Evolutionary conservation across 1,139 yeast genomes (phyloP).

Genomic region (Barnettozyma hawaiiensis): DNA sequence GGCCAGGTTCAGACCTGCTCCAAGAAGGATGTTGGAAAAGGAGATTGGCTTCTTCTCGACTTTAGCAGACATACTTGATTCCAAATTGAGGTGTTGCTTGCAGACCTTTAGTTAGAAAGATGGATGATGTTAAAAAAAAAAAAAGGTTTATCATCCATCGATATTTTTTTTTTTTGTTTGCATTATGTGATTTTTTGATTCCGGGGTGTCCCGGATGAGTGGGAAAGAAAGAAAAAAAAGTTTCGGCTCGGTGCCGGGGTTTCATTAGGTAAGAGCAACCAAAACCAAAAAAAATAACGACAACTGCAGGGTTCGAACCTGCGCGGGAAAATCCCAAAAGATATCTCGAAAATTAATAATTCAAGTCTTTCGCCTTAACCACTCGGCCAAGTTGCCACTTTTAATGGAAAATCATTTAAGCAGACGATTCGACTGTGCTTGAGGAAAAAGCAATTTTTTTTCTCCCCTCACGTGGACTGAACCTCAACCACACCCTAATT

Average conservation of each 20-base stretch:
- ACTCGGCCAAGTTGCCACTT: constrained; percentile 25
- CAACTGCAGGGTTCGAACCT: constrained; percentile 45
- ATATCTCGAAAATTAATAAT: constrained; percentile 11
- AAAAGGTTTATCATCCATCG: too few relatives aligned
- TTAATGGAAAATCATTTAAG: too few relatives aligned
- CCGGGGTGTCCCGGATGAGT: constrained; percentile 1
- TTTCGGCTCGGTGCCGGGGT: constrained; percentile 13
- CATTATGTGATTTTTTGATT: not conserved
- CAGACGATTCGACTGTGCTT: too few relatives aligned
- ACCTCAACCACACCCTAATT: too few relatives aligned
- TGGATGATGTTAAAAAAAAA: too few relatives aligned
- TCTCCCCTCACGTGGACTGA: too few relatives aligned
- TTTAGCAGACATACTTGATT: constrained; percentile 12
- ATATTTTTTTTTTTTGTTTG: not conserved
- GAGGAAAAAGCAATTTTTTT: too few relatives aligned
- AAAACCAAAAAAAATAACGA: constrained; percentile 25
- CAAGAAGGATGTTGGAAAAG: constrained; percentile 83
- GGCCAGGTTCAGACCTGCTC: constrained; percentile 88
- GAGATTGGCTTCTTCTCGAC: constrained; percentile 80
- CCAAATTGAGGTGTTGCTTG: too few relatives aligned
- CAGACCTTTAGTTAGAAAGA: too few relatives aligned
- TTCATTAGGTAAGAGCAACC: too few relatives aligned
- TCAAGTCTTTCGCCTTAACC: constrained; percentile 30
- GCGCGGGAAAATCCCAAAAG: constrained; percentile 37
- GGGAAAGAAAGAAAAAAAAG: constrained; percentile 1